Base-by-base conservation (phyloP, 2,329 filamentous ascomycete species). In the Penicillium sp. region DNA sequence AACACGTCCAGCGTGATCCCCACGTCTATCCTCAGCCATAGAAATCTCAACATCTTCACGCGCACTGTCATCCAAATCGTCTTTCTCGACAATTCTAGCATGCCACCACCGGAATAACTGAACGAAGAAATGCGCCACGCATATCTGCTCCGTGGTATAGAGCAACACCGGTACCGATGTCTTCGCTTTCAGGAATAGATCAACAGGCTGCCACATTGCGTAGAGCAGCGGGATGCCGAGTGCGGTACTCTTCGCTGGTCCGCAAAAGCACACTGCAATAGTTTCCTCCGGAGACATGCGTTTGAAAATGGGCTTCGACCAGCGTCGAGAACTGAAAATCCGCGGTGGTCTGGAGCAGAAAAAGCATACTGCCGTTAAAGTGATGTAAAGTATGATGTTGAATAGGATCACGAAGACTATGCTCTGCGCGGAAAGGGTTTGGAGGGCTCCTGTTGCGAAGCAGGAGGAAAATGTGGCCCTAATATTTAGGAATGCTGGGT, bases 251-350 rank as follows among this genome's bases (percentile, higher is more conserved):
- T 91, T 91, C 15, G 87, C 87, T 0, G 88, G 87, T 27, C 85
- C 86, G 65, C 87, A 90, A 71, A 90, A 90, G 64, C 87, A 90
- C 15, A 89, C 83, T 0, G 88, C 87, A 49, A 90, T 82, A 0
- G 87, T 83, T 64, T 90, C 84, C 57, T 83, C 81, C 38, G 81
- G 81, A 0, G 81, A 74, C 69, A 89, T 60, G 27, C 59, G 62
- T 36, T 60, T 63, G 39, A 76, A 70, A 3, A 74, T 46, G n/a
- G 58, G 47, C 15, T 60, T 52, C 2, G 56, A 62, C 68, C 62
- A 69, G 10, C 33, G 25, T 3, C 53, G 51, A 21, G 60, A 62
- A 5, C 52, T 58, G 3, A 73, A 59, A 3, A 64, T 39, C 8
- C 44, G 57, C 0, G 74, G 74, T 6, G 74, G 74, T 5, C 69